Evolutionary conservation across 2,329 filamentous ascomycete genomes (phyloP), one percentile per base, ranked within the genome.

Genomic region (Dissoconium aciculare): DNA sequence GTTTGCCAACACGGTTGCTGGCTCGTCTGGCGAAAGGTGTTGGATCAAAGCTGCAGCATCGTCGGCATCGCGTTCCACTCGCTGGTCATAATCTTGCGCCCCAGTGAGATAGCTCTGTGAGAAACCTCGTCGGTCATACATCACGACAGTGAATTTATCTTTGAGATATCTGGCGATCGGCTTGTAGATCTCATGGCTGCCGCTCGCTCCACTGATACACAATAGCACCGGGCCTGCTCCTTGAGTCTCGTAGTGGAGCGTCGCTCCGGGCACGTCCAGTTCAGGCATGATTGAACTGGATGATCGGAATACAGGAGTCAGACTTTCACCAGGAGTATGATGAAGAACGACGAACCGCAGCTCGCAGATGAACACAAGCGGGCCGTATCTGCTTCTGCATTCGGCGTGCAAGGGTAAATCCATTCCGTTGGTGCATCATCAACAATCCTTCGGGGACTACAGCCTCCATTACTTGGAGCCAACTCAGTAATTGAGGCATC

Each of bases 201-300:
- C 51, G 17, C 49, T 42, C 14, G 45, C 51, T 23, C 51, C 51
- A 12, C 47, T 42, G 24, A 55, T 51, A n/a, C 46, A 37, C 21
- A 54, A 34, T 8, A 54, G 37, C 4, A 50, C 31, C 4, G 51
- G 51, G 3, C 47, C 48, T 12, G 28, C 35, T 12, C 51, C 51
- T n/a, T 40, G 28, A 14, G 35, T 40, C 17, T 51, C 41, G 34
- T 54, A 53, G 36, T 46, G 41, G 11, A 53, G 39, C 4, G 19
- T 35, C n/a, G 50, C 49, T 14, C 43, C 44, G 5, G 43, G 38
- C 4, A 52, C 45, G 36, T 42, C 36, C 30, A 50, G 38, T 9
- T 33, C 21, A 26, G 35, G 23, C 35, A 39, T 37, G 19, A 23
- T 23, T n/a, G n/a, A n/a, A n/a, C n/a, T n/a, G n/a, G n/a, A n/a